Base-by-base conservation (phyloP, 306 rosid genomes). In the Glycine latifolia region DNA sequence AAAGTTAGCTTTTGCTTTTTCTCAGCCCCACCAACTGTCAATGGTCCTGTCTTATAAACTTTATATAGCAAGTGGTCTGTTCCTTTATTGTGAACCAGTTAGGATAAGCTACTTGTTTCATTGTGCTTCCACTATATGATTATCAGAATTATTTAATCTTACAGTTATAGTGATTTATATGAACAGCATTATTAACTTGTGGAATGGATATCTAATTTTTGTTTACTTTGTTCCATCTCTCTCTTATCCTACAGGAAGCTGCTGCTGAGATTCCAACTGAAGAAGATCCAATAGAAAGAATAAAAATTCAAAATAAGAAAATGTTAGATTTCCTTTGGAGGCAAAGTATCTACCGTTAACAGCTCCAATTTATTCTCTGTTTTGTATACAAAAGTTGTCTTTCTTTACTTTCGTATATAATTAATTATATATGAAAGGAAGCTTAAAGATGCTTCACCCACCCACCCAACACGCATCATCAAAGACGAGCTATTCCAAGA, bases 191-290 rank as follows among this genome's bases (percentile, higher is more conserved):
- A 26, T 26, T 26, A 26, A 26, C 31, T 26, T 26, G 2, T 26
- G 31, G 31, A 26, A 26, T 26, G 31, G 31, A 26, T 26, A 31
- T 83, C 53, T 11, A 39, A 60, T 5, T 68, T 43, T 62, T 39
- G 31, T 7, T n/a, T 65, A 66, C 26, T 60, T 82, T 48, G 69
- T 80, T 53, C 46, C 44, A 66, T 26, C 31, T 65, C 39, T 75
- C 17, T 53, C 74, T 47, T 67, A 59, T 26, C 7, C 71, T 68
- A 81, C 90, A 90, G 97, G 94, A 89, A 62, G 84, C 76, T 63
- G 77, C 83, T 17, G 80, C 76, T 72, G 77, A 54, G 67, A 62
- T 81, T 80, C 87, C 89, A 14, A 83, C 26, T 3, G n/a, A 62
- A 41, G 82, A 62, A 20, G 83, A 91, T 65, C 75, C 85, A 71